Base-by-base conservation (phyloP, 2,329 filamentous ascomycete genomes). In the Trichophyton benhamiae region DNA sequence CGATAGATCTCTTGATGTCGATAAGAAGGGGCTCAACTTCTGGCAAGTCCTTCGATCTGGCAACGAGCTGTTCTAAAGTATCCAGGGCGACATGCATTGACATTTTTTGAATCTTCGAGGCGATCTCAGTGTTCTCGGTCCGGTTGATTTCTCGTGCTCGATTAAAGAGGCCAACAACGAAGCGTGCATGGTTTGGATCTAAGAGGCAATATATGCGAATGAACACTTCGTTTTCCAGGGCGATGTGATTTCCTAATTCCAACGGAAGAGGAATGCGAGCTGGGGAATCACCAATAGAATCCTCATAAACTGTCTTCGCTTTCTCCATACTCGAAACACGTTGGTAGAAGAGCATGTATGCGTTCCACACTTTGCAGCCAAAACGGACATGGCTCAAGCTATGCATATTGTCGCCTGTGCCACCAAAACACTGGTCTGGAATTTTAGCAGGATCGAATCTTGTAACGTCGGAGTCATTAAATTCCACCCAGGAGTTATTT, bases 311-410 rank as follows among this genome's bases (percentile, higher is more conserved):
- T 30, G 79, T 74, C 66, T 83, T 79, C 63, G 83, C 80, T 15
- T 74, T 72, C 17, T 79, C 77, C 61, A 91, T 79, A 3, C 83
- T 83, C 0, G 86, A 86, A 2, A 85, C 83, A 57, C 94, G 85
- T 72, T 96, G 88, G 72, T 99, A 99, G 73, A 99, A 97, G 7
- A 99, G 81, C 89, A 99, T 97, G 73, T 99, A 99, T 11, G 92
- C 94, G 71, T 90, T 97, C 78, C 87, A 77, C 3, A 83, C 82
- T 73, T 91, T 92, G 22, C 22, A 27, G 67, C 86, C 83, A 65
- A 81, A 84, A 0, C 77, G 66, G 17, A 78, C 71, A 33, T 72
- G 69, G 17, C 63, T 76, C 75, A 67, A 77, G 76, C 68, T 78
- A 76, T 64, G 80, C 67, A 63, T 76, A 7, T 80, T 77, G 62